phyloP scores from a whole-genome alignment of 1,284 basidiomycete species.

The Tilletia horrida region DNA sequence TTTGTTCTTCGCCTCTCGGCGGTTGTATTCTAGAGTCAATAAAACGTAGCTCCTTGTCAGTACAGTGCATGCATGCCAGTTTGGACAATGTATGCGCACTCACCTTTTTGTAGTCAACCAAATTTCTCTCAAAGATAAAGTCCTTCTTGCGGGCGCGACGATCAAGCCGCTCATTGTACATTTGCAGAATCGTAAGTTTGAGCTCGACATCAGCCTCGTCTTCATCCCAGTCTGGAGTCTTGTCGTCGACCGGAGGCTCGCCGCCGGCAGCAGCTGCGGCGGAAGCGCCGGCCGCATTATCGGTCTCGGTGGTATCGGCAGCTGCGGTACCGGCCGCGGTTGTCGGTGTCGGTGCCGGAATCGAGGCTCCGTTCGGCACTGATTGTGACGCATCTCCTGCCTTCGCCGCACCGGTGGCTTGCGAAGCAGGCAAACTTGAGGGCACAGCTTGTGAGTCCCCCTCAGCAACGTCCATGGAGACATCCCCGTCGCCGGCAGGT shows the following conservation, averaged over 20 bases:
- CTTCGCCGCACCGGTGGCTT: neutral
- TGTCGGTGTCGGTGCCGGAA: too few species aligned
- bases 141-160: conserved; percentile 81
- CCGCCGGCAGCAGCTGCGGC: conserved; percentile 27
- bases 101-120: conserved; percentile 92
- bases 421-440: neutral
- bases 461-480: conserved; percentile 7
- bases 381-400: neutral
- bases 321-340: neutral
- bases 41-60: neutral
- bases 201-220: conserved; percentile 75
- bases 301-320: neutral
- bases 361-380: too few species aligned
- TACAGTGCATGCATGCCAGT: too few species aligned
- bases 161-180: conserved; percentile 88
- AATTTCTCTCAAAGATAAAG: conserved; percentile 86
- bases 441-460: conserved; percentile 15
- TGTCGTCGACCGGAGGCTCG: conserved; percentile 28
- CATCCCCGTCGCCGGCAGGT: neutral
- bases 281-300: neutral
- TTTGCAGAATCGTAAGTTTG: conserved; percentile 84
- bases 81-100: conserved; percentile 27
- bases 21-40: conserved; percentile 69
- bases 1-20: conserved; percentile 83
- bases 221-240: conserved; percentile 64